These are phyloP conservation scores for Trichoderma harzianum DNA, from an alignment of 2,329 filamentous ascomycete genomes.

Conservation along the genomic window DNA sequence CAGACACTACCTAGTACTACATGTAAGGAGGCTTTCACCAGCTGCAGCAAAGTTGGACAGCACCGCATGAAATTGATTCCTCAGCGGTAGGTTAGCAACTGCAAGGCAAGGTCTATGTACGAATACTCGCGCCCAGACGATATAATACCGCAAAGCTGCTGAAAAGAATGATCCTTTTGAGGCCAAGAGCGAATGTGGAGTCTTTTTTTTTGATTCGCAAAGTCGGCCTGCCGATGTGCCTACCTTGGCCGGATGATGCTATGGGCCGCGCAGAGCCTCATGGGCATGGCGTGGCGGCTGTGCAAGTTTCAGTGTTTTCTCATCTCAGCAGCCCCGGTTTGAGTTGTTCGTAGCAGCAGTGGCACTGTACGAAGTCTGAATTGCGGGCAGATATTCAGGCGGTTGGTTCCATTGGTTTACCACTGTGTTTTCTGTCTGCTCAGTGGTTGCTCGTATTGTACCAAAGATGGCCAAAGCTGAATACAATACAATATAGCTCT, in stretches of 20 bases:
- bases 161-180: background rate
- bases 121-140: background rate
- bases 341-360: background rate
- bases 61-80: background rate
- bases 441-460: too few species aligned
- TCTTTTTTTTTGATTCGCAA: background rate
- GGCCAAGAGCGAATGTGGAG: background rate
- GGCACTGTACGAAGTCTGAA: background rate
- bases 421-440: background rate
- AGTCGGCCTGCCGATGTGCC: background rate
- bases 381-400: background rate
- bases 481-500: too few species aligned
- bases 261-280: constrained; percentile 11
- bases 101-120: background rate
- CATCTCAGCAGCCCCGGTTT: background rate
- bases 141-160: background rate
- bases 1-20: too few species aligned
- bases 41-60: background rate
- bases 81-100: background rate
- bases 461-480: too few species aligned
- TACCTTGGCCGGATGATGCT: background rate
- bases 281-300: constrained; percentile 8
- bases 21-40: background rate
- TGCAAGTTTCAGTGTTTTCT: background rate
- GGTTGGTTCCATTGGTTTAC: background rate